phyloP scores from a whole-genome alignment of 371 early-diverging fungal genomes.

The Mucor velutinosus region DNA sequence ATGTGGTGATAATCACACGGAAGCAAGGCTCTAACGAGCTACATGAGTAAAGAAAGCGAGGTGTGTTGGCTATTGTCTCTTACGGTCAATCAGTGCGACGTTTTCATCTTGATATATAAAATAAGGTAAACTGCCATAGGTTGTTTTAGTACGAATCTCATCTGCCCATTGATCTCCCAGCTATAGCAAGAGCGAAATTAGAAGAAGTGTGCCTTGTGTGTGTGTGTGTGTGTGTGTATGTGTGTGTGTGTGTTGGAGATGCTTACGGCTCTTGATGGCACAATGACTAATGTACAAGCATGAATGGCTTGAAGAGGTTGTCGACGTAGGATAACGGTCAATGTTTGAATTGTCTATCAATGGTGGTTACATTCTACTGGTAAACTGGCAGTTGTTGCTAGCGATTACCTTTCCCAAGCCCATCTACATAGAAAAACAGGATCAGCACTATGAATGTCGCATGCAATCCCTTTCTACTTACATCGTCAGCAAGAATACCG shows the following conservation, averaged over 20 bases:
- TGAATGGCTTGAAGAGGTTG: conserved; percentile 34
- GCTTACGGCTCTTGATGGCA: conserved; percentile 44
- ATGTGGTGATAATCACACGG: conserved; percentile 44
- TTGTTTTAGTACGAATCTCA: conserved; percentile 62
- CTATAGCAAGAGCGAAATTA: conserved; percentile 8
- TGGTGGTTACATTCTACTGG: not conserved
- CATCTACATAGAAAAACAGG: conserved; percentile 25
- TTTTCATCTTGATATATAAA: conserved; percentile 41
- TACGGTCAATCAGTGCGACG: conserved; percentile 39
- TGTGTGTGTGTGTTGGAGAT: too few species aligned
- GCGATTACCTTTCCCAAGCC: conserved; percentile 43
- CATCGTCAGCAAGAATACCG: conserved; percentile 50
- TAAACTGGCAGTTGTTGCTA: not conserved
- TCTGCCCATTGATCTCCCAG: conserved; percentile 68
- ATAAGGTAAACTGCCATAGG: conserved; percentile 47
- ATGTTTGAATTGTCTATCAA: conserved; percentile 41
- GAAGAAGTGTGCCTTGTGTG: not conserved
- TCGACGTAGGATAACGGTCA: conserved; percentile 38
- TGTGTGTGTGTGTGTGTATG: too few species aligned
- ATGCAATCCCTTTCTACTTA: conserved; percentile 1
- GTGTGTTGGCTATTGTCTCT: not conserved
- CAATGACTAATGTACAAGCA: conserved; percentile 39
- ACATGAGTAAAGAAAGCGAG: not conserved
- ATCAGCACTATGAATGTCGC: not conserved
- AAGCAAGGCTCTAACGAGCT: conserved; percentile 34